phyloP scores from a whole-genome alignment of 257 asterid species.

The Prunella vulgaris region DNA sequence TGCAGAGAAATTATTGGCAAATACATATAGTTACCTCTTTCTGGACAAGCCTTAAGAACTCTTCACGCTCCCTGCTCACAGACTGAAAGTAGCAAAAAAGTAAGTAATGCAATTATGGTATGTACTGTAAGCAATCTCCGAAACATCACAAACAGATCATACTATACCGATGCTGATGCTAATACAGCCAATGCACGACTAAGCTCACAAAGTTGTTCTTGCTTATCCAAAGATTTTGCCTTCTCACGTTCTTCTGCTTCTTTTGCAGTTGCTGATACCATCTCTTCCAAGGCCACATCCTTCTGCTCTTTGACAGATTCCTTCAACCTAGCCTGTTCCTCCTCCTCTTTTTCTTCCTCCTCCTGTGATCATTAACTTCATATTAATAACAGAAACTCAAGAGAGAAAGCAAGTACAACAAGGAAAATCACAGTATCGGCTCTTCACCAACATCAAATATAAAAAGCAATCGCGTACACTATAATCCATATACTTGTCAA shows the following conservation, averaged over 20 bases:
- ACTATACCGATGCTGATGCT: constrained; percentile 80
- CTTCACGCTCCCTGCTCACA: constrained; percentile 97
- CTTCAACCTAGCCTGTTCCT: constrained; percentile 67
- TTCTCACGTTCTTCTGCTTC: constrained; percentile 56
- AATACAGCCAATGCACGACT: constrained; percentile 94
- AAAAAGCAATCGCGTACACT: background rate
- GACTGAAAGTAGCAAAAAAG: constrained; percentile 59
- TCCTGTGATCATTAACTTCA: constrained; percentile 48
- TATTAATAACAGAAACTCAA: constrained; percentile 13
- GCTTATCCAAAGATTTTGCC: constrained; percentile 62
- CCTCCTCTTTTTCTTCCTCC: constrained; percentile 93
- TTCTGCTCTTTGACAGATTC: constrained; percentile 56
- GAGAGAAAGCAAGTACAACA: background rate
- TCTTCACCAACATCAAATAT: background rate
- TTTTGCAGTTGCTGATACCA: constrained; percentile 61
- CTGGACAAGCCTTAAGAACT: constrained; percentile 87
- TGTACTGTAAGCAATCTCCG: constrained; percentile 18
- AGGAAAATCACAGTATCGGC: background rate
- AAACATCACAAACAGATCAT: constrained; percentile 13
- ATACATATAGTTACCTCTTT: constrained; percentile 64
- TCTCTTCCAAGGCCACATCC: constrained; percentile 95
- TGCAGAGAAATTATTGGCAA: constrained; percentile 10
- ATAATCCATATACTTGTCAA: constrained; percentile 12
- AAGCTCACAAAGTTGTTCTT: constrained; percentile 85
- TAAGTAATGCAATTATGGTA: constrained; percentile 18